Evolutionary conservation across 352 stramenopile genomes (phyloP).

Genomic region (Pythium guiyangense): DNA sequence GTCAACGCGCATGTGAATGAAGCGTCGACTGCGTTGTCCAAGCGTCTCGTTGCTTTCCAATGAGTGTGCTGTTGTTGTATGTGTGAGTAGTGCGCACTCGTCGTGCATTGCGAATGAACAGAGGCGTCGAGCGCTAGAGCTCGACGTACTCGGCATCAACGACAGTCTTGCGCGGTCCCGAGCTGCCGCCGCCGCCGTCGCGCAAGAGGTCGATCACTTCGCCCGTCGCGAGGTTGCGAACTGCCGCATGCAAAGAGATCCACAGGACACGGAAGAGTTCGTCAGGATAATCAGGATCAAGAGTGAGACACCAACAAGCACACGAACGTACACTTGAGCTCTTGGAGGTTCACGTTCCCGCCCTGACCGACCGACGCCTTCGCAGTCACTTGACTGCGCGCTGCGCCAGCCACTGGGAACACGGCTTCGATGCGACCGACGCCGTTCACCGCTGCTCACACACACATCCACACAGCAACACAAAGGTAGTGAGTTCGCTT

Average conservation of each 20-base stretch:
- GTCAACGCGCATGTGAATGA: too few relatives aligned
- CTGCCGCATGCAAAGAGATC: constrained; percentile 18
- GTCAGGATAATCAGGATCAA: neutral
- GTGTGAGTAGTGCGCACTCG: too few relatives aligned
- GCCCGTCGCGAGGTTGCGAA: constrained; percentile 49
- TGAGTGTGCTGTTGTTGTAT: too few relatives aligned
- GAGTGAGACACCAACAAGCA: neutral
- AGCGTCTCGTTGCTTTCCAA: too few relatives aligned
- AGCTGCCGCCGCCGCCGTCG: constrained; percentile 21
- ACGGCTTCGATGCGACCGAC: constrained; percentile 56
- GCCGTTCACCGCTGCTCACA: constrained; percentile 54
- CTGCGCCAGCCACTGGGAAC: constrained; percentile 42
- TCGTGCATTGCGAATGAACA: neutral
- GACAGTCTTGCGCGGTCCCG: constrained; percentile 42
- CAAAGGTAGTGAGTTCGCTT: neutral
- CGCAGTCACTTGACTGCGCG: constrained; percentile 40
- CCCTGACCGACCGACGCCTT: constrained; percentile 45
- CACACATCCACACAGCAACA: neutral
- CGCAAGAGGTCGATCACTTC: constrained; percentile 66
- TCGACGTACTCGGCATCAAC: constrained; percentile 77
- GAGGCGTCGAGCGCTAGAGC: constrained; percentile 16
- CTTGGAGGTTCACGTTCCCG: constrained; percentile 35
- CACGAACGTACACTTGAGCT: constrained; percentile 58
- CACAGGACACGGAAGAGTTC: constrained; percentile 9
- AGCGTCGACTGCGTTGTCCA: too few relatives aligned